Conservation (phyloP, 768 basidiomycete species). For the Phanerodontia chrysosporium region DNA sequence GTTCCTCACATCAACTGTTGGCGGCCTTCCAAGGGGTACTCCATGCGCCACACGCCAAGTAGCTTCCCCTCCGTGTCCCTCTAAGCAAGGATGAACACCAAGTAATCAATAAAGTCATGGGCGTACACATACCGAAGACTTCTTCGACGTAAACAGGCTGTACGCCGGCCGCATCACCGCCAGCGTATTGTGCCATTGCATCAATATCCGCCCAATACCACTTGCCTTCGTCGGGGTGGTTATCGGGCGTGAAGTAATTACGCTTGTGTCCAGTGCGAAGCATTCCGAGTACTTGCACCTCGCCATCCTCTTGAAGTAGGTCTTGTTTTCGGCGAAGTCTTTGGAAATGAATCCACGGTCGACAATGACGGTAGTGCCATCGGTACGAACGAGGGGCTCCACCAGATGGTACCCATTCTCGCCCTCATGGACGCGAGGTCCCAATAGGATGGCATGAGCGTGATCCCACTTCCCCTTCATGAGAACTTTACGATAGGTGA, state of each 20-base stretch:
- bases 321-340: constrained; percentile 41
- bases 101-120: neutral
- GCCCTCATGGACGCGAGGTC: constrained; percentile 88
- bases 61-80: constrained; percentile 80
- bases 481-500: constrained; percentile 81
- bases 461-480: constrained; percentile 79
- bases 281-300: constrained; percentile 83
- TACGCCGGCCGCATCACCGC: constrained; percentile 65
- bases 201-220: constrained; percentile 94
- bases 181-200: constrained; percentile 73
- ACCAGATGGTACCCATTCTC: constrained; percentile 83
- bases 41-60: constrained; percentile 57
- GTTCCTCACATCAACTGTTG: constrained; percentile 86
- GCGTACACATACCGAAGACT: constrained; percentile 68
- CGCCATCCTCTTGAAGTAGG: constrained; percentile 40
- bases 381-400: constrained; percentile 76
- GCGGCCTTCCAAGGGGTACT: constrained; percentile 78
- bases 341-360: constrained; percentile 86
- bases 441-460: constrained; percentile 71
- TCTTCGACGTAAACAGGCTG: constrained; percentile 90
- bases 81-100: constrained; percentile 40
- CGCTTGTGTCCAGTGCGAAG: constrained; percentile 70
- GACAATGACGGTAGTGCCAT: constrained; percentile 83
- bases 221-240: constrained; percentile 68
- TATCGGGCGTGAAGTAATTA: constrained; percentile 86